phyloP scores from a whole-genome alignment of 192 early-diverging fungal species.

The Jimgerdemannia flammicorona region DNA sequence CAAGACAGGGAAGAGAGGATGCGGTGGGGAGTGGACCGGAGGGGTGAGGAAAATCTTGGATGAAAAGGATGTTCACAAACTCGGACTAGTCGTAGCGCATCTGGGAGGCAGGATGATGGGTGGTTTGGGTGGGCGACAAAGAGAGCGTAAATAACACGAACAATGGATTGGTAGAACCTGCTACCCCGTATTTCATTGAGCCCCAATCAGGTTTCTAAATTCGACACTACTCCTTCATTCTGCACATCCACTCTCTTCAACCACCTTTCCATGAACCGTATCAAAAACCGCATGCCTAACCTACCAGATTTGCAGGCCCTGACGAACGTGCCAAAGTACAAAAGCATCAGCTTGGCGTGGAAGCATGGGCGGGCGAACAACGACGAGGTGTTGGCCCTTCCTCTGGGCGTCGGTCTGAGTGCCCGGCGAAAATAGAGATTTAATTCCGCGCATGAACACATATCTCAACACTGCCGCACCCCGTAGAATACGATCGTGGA shows the following conservation, averaged over 20 bases:
- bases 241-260: no score
- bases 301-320: slow-evolving; percentile 56
- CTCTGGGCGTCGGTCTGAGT: slow-evolving; percentile 21
- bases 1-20: slow-evolving; percentile 34
- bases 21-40: background rate
- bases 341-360: slow-evolving; percentile 63
- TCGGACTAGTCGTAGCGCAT: slow-evolving; percentile 49
- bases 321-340: slow-evolving; percentile 50
- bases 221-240: no score
- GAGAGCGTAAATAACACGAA: background rate
- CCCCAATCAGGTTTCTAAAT: no score
- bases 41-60: slow-evolving; percentile 55
- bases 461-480: slow-evolving; percentile 1
- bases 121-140: background rate
- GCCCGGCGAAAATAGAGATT: background rate
- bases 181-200: no score
- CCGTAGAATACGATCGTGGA: background rate
- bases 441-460: background rate
- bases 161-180: background rate
- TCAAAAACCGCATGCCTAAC: background rate
- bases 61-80: slow-evolving; percentile 61
- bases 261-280: background rate
- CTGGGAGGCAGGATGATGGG: slow-evolving; percentile 14
- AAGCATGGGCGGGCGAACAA: slow-evolving; percentile 51
- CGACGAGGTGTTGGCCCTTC: slow-evolving; percentile 18